Conservation (phyloP, 257 asterid species). For the Nicotiana otophora region DNA sequence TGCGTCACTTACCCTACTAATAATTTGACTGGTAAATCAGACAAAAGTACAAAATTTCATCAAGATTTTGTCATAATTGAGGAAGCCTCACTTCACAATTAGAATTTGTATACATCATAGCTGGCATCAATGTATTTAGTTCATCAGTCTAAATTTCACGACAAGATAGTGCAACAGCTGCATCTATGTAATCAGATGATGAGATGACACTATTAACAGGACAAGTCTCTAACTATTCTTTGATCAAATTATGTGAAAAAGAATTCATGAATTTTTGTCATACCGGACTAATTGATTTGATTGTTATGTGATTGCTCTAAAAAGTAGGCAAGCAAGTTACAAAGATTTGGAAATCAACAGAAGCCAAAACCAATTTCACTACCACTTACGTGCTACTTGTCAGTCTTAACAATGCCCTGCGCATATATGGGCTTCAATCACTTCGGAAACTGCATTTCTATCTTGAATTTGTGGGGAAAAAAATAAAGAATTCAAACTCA, state of each 20-base stretch:
- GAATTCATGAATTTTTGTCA: neutral
- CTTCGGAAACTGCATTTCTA: neutral
- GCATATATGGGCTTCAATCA: neutral
- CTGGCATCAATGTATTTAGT: neutral
- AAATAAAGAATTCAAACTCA: neutral
- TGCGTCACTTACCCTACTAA: conserved; percentile 19
- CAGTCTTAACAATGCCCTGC: neutral
- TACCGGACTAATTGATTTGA: neutral
- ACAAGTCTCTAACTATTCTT: neutral
- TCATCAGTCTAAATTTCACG: neutral
- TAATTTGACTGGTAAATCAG: conserved; percentile 2
- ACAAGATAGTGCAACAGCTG: neutral
- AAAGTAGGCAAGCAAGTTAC: too few species aligned
- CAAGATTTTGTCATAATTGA: neutral
- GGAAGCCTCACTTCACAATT: neutral
- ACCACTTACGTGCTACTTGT: neutral
- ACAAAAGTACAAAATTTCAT: neutral
- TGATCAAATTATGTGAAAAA: neutral
- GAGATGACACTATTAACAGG: neutral
- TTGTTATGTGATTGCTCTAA: too few species aligned
- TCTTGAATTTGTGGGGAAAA: neutral
- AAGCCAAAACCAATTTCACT: neutral
- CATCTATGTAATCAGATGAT: neutral
- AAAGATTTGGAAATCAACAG: neutral
- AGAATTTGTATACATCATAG: neutral